These are phyloP conservation scores for Phytopythium boreale DNA, from an alignment of 352 stramenopile genomes.

Conservation along the genomic window DNA sequence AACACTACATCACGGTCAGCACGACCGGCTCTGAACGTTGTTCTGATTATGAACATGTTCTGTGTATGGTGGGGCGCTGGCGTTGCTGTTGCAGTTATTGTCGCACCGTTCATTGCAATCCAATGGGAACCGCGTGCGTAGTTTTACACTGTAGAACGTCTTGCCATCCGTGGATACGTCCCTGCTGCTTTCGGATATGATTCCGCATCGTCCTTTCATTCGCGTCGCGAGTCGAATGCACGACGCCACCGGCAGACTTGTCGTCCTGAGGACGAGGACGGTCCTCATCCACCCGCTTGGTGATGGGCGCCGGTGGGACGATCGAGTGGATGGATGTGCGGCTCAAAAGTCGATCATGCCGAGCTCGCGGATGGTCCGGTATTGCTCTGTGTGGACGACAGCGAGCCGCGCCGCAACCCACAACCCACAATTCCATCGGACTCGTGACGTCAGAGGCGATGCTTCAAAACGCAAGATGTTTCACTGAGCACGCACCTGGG, in stretches of 20 bases:
- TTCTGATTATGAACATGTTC: not conserved
- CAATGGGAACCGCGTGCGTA: not conserved
- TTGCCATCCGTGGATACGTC: no score
- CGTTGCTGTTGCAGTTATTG: not conserved
- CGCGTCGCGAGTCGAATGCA: no score
- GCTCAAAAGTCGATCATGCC: constrained; percentile 32
- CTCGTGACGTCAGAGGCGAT: not conserved
- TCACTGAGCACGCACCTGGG: constrained; percentile 29
- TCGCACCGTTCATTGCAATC: not conserved
- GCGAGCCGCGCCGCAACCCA: constrained; percentile 13
- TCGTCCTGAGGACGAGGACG: no score
- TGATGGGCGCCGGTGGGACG: not conserved
- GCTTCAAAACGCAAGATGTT: not conserved
- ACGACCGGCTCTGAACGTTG: not conserved
- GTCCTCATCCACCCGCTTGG: no score
- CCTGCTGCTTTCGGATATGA: no score
- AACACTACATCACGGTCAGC: no score
- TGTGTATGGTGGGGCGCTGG: no score
- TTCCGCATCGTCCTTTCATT: no score
- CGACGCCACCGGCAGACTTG: no score
- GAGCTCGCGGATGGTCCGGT: constrained; percentile 47
- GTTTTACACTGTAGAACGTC: no score
- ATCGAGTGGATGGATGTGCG: not conserved
- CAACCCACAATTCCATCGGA: not conserved
- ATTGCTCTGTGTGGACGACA: constrained; percentile 19